Evolutionary conservation across 1,284 basidiomycete genomes (phyloP).

Genomic region (Sphagnurus paluster): DNA sequence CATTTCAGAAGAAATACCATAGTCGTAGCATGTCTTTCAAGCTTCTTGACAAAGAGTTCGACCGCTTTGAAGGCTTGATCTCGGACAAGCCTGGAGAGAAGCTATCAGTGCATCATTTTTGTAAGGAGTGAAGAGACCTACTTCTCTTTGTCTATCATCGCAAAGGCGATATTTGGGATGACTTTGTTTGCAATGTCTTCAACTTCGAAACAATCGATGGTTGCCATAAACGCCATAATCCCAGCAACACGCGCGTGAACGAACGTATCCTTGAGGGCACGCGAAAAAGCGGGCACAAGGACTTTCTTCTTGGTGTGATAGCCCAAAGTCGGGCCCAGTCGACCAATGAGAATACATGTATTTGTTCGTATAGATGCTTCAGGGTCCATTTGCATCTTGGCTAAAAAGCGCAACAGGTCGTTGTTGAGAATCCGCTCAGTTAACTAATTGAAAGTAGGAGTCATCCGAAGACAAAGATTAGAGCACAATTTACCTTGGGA

Average conservation of each 20-base stretch:
- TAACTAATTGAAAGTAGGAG: conserved; percentile 48
- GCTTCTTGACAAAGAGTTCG: conserved; percentile 79
- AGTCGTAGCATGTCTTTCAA: conserved; percentile 76
- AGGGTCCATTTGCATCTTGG: conserved; percentile 89
- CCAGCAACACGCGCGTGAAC: conserved; percentile 94
- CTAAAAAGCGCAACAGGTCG: conserved; percentile 90
- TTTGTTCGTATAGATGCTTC: conserved; percentile 97
- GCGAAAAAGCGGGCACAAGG: conserved; percentile 91
- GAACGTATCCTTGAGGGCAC: conserved; percentile 90
- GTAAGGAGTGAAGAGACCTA: conserved; percentile 33
- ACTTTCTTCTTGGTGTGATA: conserved; percentile 93
- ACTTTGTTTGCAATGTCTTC: conserved; percentile 91
- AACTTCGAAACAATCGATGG: conserved; percentile 85
- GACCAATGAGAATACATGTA: conserved; percentile 94
- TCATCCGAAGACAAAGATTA: neutral
- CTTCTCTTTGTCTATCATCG: conserved; percentile 84
- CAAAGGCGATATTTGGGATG: conserved; percentile 80
- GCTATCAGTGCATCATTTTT: neutral
- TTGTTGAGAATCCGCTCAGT: conserved; percentile 95
- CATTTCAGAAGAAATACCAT: conserved; percentile 70
- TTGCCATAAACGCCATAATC: conserved; percentile 95
- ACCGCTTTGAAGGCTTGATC: conserved; percentile 95
- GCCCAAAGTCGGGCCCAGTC: conserved; percentile 84
- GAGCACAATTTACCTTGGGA: conserved; percentile 61
- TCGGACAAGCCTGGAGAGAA: conserved; percentile 67